Conservation (phyloP, 345 rosid genomes). For the Euphorbia tirucalli region DNA sequence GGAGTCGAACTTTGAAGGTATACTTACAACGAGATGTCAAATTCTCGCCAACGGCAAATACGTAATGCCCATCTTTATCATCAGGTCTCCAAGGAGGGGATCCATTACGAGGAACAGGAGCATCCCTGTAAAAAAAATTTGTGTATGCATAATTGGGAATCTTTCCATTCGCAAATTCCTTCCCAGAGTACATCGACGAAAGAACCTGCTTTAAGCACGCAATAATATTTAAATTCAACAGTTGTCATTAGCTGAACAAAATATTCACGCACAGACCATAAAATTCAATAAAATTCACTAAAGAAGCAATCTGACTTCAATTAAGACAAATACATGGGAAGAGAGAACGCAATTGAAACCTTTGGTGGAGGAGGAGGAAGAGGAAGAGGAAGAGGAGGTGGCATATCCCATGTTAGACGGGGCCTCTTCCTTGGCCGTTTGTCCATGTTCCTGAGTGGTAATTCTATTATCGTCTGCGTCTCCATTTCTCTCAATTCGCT, state of each 20-base stretch:
- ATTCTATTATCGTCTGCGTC: slow-evolving; percentile 62
- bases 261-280: not conserved
- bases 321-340: no score
- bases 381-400: slow-evolving; percentile 56
- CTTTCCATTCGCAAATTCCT: slow-evolving; percentile 49
- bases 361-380: slow-evolving; percentile 36
- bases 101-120: slow-evolving; percentile 35
- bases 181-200: slow-evolving; percentile 47
- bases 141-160: slow-evolving; percentile 48
- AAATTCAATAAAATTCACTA: not conserved
- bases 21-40: no score
- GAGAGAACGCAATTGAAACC: no score
- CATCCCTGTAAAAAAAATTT: slow-evolving; percentile 42
- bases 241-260: not conserved
- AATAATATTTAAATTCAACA: no score
- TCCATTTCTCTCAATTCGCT: slow-evolving; percentile 34
- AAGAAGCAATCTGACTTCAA: no score
- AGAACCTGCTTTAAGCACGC: no score
- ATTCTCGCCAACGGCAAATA: no score
- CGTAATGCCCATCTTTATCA: no score
- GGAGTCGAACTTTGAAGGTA: no score
- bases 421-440: slow-evolving; percentile 75
- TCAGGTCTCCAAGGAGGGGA: no score
- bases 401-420: slow-evolving; percentile 67
- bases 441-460: slow-evolving; percentile 53